Evolutionary conservation across 495 filamentous ascomycete genomes (phyloP).

Genomic region (Xylaria sp.): DNA sequence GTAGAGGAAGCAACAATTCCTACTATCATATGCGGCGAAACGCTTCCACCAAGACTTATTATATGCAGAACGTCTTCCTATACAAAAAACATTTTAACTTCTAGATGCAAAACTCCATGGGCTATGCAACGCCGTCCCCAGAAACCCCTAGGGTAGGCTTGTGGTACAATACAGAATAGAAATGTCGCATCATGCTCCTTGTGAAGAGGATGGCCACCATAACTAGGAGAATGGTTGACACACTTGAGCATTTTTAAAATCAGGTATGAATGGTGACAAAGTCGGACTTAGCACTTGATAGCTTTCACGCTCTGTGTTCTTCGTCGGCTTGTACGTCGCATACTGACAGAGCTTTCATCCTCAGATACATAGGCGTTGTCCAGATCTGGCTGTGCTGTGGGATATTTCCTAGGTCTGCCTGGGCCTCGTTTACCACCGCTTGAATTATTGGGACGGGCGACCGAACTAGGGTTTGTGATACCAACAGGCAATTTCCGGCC

Average conservation of each 20-base stretch:
- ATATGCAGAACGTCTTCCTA: neutral
- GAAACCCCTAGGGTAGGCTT: neutral
- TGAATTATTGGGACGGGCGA: neutral
- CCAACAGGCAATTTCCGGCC: slow-evolving; percentile 42
- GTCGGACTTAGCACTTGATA: neutral
- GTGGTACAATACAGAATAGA: slow-evolving; percentile 16
- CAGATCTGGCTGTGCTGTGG: neutral
- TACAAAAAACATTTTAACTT: neutral
- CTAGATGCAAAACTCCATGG: slow-evolving; percentile 8
- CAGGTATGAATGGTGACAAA: neutral
- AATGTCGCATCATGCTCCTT: neutral
- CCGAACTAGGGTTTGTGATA: neutral
- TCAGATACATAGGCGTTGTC: neutral
- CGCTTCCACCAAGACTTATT: neutral
- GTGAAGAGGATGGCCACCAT: neutral
- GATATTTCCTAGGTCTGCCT: slow-evolving; percentile 24
- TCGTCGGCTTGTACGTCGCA: slow-evolving; percentile 17
- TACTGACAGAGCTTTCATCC: neutral
- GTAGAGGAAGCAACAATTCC: neutral
- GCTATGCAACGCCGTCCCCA: slow-evolving; percentile 11
- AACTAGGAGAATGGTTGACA: neutral
- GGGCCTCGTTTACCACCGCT: slow-evolving; percentile 24
- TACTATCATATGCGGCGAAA: neutral
- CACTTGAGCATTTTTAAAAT: neutral
- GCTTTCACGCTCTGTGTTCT: slow-evolving; percentile 18